Evolutionary conservation across 1,284 basidiomycete genomes (phyloP), one percentile per base, ranked within the genome.

Genomic region (Ganoderma sp.): DNA sequence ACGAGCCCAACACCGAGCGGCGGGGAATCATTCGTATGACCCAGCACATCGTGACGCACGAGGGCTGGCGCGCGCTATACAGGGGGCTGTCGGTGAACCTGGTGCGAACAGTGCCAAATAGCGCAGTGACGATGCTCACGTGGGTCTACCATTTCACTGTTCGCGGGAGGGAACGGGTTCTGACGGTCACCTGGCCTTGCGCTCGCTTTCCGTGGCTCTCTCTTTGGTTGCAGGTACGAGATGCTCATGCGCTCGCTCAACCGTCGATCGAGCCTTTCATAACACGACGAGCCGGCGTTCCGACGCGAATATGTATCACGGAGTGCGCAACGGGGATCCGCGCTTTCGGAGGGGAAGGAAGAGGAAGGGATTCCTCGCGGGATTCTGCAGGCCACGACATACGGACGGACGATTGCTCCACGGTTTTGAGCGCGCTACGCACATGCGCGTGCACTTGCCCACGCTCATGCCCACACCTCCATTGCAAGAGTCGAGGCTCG

Each of bases 71-170:
- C 56, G 93, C 92, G 34, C 85, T 98, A 65, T 98, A 98, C 81
- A 91, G 92, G 72, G 97, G 97, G 7, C 80, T 98, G 67, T 94
- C 93, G 45, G 89, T 98, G 73, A 98, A 98, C 81, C 85, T 98
- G 39, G 81, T 97, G 57, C 85, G 97, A 69, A 98, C 96, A 1
- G 96, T 98, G 68, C 96, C 96, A 19, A 96, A 95, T 78, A 95
- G 92, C 75, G 96, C 95, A 1, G 92, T 98, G 71, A 98, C 96
- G 41, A 92, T 98, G 87, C 82, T 98, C 78, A 95, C 96, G 93
- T 97, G 83, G 81, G 95, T 91, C n/a, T 2, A 15, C 10, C n/a
- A 52, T 50, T 56, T 56, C 52, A 17, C 59, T 12, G 62, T 17
- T 12, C 6, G 25, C 22, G 54, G 63, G 42, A 41, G 4, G 2